Conservation (phyloP, 495 filamentous ascomycete genomes). For the Penicillium psychrofluorescens region DNA sequence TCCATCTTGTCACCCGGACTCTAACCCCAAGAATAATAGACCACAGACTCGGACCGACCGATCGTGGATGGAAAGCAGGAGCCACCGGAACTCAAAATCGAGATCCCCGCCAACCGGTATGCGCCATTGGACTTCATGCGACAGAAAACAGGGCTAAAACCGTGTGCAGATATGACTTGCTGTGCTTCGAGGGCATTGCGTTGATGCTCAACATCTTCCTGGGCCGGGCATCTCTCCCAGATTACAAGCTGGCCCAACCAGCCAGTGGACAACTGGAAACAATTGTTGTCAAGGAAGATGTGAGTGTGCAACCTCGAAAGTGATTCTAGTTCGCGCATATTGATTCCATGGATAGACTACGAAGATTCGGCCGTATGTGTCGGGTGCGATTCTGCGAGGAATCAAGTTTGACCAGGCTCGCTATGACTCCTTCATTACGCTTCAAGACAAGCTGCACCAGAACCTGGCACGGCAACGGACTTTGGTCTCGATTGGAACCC, state of each 20-base stretch:
- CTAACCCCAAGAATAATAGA: slow-evolving; percentile 28
- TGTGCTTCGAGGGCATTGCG: slow-evolving; percentile 96
- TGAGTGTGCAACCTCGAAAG: slow-evolving; percentile 22
- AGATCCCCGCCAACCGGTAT: slow-evolving; percentile 91
- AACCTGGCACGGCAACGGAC: slow-evolving; percentile 92
- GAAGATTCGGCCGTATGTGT: slow-evolving; percentile 76
- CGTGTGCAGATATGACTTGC: slow-evolving; percentile 77
- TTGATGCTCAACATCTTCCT: slow-evolving; percentile 94
- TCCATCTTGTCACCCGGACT: no score
- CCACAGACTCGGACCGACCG: slow-evolving; percentile 64
- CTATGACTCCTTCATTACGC: slow-evolving; percentile 94
- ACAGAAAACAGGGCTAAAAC: slow-evolving; percentile 14
- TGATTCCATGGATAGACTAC: slow-evolving; percentile 46
- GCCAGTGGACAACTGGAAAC: slow-evolving; percentile 65
- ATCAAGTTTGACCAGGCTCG: slow-evolving; percentile 84
- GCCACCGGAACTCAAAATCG: slow-evolving; percentile 90
- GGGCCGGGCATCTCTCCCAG: slow-evolving; percentile 63
- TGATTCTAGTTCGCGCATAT: neutral
- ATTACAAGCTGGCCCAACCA: slow-evolving; percentile 66
- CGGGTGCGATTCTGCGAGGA: slow-evolving; percentile 78
- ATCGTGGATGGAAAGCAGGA: slow-evolving; percentile 74
- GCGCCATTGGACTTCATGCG: slow-evolving; percentile 1
- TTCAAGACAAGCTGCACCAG: slow-evolving; percentile 97
- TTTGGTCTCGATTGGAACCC: slow-evolving; percentile 91
- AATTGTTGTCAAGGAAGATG: slow-evolving; percentile 69